phyloP scores from a whole-genome alignment of 2,329 filamentous ascomycete species.

The Exophiala lecanii-corni region DNA sequence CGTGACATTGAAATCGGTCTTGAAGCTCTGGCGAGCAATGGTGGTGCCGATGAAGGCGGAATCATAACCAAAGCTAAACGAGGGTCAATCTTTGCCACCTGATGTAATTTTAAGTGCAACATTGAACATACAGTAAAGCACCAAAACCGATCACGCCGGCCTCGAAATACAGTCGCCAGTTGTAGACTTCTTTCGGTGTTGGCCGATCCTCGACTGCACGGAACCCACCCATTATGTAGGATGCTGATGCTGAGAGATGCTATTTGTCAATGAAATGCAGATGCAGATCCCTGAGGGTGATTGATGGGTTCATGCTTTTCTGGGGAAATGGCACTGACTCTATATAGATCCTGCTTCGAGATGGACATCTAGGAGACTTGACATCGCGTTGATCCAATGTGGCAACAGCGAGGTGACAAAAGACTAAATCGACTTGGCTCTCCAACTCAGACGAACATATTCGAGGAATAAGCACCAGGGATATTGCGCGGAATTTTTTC shows the following conservation, averaged over 20 bases:
- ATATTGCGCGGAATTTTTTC: too few species aligned
- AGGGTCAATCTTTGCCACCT: background rate
- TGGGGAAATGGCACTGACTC: conserved; percentile 1
- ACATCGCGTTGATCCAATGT: background rate
- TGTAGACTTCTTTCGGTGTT: conserved; percentile 53
- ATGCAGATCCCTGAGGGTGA: background rate
- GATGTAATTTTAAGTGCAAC: too few species aligned
- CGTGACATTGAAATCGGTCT: conserved; percentile 41
- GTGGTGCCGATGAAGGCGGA: conserved; percentile 53
- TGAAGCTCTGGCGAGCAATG: conserved; percentile 47
- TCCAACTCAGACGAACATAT: too few species aligned
- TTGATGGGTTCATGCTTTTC: background rate
- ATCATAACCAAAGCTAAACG: conserved; percentile 47
- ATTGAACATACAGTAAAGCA: conserved; percentile 34
- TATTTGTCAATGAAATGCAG: background rate
- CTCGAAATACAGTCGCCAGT: conserved; percentile 48
- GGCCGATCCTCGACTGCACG: conserved; percentile 52
- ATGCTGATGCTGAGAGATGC: background rate
- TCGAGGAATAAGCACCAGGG: too few species aligned
- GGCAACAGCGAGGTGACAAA: background rate
- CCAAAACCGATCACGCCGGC: conserved; percentile 48
- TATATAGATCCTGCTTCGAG: too few species aligned
- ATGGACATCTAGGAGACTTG: too few species aligned
- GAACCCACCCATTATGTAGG: conserved; percentile 27
- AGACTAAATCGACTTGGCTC: background rate